Base-by-base conservation (phyloP, 306 rosid species). In the Lotus japonicus region DNA sequence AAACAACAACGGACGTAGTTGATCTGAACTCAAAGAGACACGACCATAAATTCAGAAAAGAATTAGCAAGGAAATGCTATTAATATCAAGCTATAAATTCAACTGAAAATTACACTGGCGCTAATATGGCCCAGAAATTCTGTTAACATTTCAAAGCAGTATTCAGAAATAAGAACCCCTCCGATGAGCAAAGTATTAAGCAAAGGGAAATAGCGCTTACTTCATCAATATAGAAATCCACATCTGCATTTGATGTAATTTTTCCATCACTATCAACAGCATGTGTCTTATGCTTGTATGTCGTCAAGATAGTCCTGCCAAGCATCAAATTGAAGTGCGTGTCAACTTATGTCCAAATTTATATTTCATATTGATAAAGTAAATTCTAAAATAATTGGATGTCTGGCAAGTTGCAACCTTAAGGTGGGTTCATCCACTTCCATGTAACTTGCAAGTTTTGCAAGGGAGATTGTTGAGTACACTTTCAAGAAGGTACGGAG, bases 241-340 rank as follows among this genome's bases (percentile, higher is more conserved):
- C 55, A 68, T 90, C 97, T 18, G 99, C 97, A 80, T 90, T 95
- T 67, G 96, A 95, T 46, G 65, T 68, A 19, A 89, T 63, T 85
- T 90, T 88, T 62, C 91, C 88, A 70, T 80, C 86, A 53, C 84
- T 63, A 68, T 81, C 96, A 78, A 95, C 97, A 16, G 97, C 83
- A 78, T 95, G 99, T 12, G 95, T 88, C 84, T 94, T 94, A 43
- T 94, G 99, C 84, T 94, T 94, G 88, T 88, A 94, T 33, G 97
- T 88, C 78, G 87, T 45, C 96, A 94, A 84, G 75, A 90, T 94
- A 58, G 92, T 87, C 90, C 97, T 94, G 81, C 17, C 73, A 74
- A 16, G 16, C 76, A 84, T 48, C 72, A 66, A 64, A 21, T 18
- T 63, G 35, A 68, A 64, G 13, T 21, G 38, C 38, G 50, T n/a